Percentiles rank a stretch among this genome's conserved stretches.
These are phyloP conservation scores for Climacium dendroides DNA, from an alignment of 225 moss, liverwort and hornwort species.

Conservation along the genomic window DNA sequence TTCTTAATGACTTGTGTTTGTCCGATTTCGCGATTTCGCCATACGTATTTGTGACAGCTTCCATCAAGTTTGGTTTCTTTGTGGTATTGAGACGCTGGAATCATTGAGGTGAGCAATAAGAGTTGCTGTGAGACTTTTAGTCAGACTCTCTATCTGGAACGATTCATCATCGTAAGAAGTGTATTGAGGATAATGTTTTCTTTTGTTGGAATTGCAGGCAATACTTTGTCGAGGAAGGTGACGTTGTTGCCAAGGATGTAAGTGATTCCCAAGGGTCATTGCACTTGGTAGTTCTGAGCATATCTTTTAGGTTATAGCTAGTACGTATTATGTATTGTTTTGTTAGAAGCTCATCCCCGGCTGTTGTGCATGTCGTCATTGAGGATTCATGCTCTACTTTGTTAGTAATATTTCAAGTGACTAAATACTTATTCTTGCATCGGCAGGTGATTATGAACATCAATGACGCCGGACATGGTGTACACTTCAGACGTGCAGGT, in stretches of 20 bases:
- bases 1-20: background rate
- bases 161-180: background rate
- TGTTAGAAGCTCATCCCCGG: background rate
- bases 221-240: constrained; percentile 30
- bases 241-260: constrained; percentile 42
- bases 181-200: background rate
- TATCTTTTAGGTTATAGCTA: background rate
- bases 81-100: background rate
- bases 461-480: constrained; percentile 14
- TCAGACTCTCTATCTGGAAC: background rate
- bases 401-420: background rate
- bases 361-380: background rate
- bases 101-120: background rate
- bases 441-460: constrained; percentile 26
- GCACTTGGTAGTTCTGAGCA: background rate
- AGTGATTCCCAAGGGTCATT: background rate
- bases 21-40: background rate
- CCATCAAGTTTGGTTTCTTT: background rate
- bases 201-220: constrained; percentile 18
- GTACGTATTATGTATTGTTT: background rate
- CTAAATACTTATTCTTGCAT: background rate
- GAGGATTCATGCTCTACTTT: background rate
- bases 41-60: background rate
- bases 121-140: background rate
- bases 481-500: constrained; percentile 53